Conservation (phyloP, 768 basidiomycete species). For the Leccinum truebloodii region DNA sequence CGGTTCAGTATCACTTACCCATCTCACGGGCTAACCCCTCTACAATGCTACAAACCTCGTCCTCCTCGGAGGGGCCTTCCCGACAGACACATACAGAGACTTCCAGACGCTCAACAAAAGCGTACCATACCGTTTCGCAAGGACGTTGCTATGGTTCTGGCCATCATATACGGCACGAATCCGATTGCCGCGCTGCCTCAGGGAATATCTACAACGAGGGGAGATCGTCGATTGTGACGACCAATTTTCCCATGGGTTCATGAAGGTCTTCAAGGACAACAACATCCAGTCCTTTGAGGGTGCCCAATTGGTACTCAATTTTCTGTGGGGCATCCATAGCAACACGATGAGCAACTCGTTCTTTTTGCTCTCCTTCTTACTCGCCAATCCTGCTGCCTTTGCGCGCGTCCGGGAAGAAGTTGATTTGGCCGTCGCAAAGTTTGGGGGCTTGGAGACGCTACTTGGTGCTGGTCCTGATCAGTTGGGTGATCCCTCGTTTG, state of each 20-base stretch:
- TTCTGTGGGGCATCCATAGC: constrained; percentile 25
- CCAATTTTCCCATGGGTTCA: constrained; percentile 14
- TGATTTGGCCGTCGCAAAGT: constrained; percentile 30
- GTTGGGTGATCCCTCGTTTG: constrained; percentile 21
- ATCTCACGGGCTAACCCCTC: constrained; percentile 20
- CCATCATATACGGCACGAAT: constrained; percentile 18
- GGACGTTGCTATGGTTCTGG: constrained; percentile 14
- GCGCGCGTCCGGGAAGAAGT: constrained; percentile 48
- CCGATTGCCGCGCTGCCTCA: constrained; percentile 12
- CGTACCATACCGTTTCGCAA: constrained; percentile 19
- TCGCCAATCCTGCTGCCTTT: constrained; percentile 45
- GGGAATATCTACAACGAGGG: constrained; percentile 15
- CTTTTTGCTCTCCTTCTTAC: constrained; percentile 31
- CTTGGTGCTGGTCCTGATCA: constrained; percentile 11
- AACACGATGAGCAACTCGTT: constrained; percentile 23
- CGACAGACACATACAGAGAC: constrained; percentile 20
- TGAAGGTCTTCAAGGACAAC: constrained; percentile 20
- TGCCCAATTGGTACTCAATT: constrained; percentile 20
- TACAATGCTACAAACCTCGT: constrained; percentile 20
- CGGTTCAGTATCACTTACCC: constrained; percentile 14
- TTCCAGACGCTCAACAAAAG: constrained; percentile 21
- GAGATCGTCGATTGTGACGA: constrained; percentile 6
- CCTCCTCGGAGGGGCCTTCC: constrained; percentile 24
- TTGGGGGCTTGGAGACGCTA: constrained; percentile 14
- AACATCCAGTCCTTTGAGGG: constrained; percentile 17